A percentile compares a stretch with the other conserved stretches of the same genome.
phyloP scores from a whole-genome alignment of 495 filamentous ascomycete species.

The Penicillium lividum region DNA sequence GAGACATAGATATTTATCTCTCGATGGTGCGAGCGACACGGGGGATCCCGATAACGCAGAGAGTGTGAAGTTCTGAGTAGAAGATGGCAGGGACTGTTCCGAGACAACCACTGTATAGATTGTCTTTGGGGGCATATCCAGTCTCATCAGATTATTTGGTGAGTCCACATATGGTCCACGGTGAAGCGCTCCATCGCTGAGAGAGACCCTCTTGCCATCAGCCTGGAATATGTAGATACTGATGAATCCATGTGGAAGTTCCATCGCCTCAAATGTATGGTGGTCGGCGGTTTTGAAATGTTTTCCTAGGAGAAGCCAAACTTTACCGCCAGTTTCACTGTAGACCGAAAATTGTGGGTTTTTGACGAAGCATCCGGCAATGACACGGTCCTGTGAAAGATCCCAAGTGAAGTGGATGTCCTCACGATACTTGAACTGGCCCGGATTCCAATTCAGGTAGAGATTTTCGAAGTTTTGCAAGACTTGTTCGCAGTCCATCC shows the following conservation, averaged over 20 bases:
- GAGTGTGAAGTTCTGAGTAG: constrained; percentile 77
- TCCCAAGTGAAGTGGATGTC: constrained; percentile 92
- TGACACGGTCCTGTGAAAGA: constrained; percentile 56
- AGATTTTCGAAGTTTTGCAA: constrained; percentile 90
- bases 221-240: constrained; percentile 77
- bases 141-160: constrained; percentile 81
- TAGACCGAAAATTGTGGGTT: constrained; percentile 82
- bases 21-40: constrained; percentile 60
- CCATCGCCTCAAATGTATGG: constrained; percentile 18
- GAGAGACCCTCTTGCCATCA: constrained; percentile 70
- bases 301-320: constrained; percentile 83
- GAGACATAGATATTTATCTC: constrained; percentile 56
- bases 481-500: constrained; percentile 84
- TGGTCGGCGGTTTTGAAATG: constrained; percentile 63
- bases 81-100: constrained; percentile 70
- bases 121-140: constrained; percentile 59
- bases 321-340: constrained; percentile 54
- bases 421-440: constrained; percentile 74
- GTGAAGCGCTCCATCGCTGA: constrained; percentile 65
- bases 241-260: constrained; percentile 67
- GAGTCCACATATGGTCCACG: constrained; percentile 88
- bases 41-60: constrained; percentile 69
- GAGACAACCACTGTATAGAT: constrained; percentile 78
- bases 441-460: constrained; percentile 97
- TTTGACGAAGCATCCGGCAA: constrained; percentile 63